phyloP scores from a whole-genome alignment of 768 basidiomycete genomes.

The Rhodosporidiobolus sp. region DNA sequence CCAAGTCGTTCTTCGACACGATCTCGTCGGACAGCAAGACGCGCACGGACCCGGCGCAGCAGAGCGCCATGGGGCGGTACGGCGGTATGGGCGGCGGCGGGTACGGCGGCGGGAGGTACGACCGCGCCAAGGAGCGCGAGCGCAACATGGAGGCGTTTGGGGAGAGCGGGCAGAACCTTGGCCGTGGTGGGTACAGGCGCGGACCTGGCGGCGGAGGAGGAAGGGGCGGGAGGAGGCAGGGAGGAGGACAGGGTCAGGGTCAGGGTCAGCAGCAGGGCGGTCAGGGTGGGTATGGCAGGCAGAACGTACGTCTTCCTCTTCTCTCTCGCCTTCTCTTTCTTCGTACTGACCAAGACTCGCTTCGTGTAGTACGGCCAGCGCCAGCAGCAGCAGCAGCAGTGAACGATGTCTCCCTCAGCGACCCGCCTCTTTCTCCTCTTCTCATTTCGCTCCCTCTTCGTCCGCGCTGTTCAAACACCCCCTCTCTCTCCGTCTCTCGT shows the following conservation, averaged over 20 bases:
- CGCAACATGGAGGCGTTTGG: slow-evolving; percentile 46
- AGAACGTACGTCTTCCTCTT: slow-evolving; percentile 1
- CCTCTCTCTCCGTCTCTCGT: too few species aligned
- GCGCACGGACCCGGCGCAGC: slow-evolving; percentile 26
- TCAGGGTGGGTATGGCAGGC: neutral
- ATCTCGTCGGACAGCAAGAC: slow-evolving; percentile 45
- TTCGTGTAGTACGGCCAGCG: slow-evolving; percentile 1
- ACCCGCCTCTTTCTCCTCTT: too few species aligned
- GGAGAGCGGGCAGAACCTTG: slow-evolving; percentile 35
- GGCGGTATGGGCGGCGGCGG: slow-evolving; percentile 29
- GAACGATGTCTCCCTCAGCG: neutral
- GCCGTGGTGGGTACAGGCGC: slow-evolving; percentile 21
- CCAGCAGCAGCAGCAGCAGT: slow-evolving; percentile 6
- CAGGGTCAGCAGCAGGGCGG: neutral
- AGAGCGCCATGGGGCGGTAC: neutral
- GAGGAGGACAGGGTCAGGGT: neutral
- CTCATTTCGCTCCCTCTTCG: too few species aligned
- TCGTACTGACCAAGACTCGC: neutral
- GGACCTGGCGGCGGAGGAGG: slow-evolving; percentile 27
- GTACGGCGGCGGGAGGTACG: slow-evolving; percentile 35
- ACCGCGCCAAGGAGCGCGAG: slow-evolving; percentile 40
- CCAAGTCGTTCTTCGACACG: slow-evolving; percentile 46
- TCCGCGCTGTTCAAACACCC: too few species aligned
- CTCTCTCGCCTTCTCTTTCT: neutral
- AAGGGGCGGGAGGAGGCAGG: neutral